Percentiles rank a stretch among this genome's conserved stretches.
These are phyloP conservation scores for Kwoniella sp. DNA, from an alignment of 768 basidiomycete genomes.

Conservation along the genomic window DNA sequence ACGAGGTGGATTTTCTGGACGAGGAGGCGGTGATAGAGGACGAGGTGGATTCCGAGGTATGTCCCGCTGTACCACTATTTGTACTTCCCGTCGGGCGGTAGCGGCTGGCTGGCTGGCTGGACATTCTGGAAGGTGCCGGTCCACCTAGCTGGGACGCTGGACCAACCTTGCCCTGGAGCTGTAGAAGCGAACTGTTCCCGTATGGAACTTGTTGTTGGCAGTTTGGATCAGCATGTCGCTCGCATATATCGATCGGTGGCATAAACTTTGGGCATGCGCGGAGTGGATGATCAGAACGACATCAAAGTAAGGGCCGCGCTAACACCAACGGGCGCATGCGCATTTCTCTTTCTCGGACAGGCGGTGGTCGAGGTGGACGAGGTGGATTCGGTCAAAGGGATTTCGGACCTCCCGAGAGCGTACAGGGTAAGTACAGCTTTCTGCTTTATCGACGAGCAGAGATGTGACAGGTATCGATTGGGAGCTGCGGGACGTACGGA, in stretches of 20 bases:
- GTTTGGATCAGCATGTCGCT: too few species aligned
- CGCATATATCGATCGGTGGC: too few species aligned
- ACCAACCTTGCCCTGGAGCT: too few species aligned
- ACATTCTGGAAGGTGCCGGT: too few species aligned
- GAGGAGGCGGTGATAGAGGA: constrained; percentile 41
- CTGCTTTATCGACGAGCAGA: not conserved
- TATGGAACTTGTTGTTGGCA: too few species aligned
- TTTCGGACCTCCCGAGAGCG: constrained; percentile 59
- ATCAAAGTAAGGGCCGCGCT: not conserved
- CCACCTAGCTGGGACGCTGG: too few species aligned
- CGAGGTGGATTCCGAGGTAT: constrained; percentile 40
- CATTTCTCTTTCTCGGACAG: not conserved
- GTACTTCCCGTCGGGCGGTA: too few species aligned
- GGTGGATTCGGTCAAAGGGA: constrained; percentile 42
- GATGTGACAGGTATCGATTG: not conserved
- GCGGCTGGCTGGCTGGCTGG: too few species aligned
- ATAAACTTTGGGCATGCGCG: too few species aligned
- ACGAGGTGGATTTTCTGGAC: constrained; percentile 48
- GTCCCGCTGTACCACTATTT: not conserved
- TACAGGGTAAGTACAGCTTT: constrained; percentile 56
- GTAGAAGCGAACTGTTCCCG: too few species aligned
- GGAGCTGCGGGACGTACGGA: not conserved
- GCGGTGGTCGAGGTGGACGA: constrained; percentile 32
- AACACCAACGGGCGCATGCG: not conserved
- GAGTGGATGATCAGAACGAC: not conserved